phyloP scores from a whole-genome alignment of 2,329 filamentous ascomycete species.

The Trichophyton schoenleinii region DNA sequence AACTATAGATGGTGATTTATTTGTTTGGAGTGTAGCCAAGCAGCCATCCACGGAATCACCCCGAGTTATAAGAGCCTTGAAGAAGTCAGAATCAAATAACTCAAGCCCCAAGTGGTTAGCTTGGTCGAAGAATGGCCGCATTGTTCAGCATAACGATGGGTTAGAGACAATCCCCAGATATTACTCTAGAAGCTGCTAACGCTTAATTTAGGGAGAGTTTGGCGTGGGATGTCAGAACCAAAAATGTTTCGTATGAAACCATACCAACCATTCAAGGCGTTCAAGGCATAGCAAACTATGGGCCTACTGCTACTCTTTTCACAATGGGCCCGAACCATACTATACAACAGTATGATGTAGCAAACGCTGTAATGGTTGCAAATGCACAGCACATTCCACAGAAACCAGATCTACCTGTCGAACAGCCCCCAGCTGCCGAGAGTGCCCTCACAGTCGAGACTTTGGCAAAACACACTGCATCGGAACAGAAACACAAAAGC shows the following conservation, averaged over 20 bases:
- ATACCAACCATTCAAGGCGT: conserved; percentile 77
- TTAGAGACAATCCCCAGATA: conserved; percentile 35
- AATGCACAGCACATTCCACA: conserved; percentile 78
- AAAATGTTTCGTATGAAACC: conserved; percentile 79
- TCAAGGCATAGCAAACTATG: conserved; percentile 73
- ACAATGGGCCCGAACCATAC: conserved; percentile 79
- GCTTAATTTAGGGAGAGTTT: conserved; percentile 57
- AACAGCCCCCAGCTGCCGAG: conserved; percentile 24
- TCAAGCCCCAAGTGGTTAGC: conserved; percentile 86
- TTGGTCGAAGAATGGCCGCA: conserved; percentile 96
- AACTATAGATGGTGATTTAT: conserved; percentile 77
- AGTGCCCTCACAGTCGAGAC: conserved; percentile 9
- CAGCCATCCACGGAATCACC: conserved; percentile 58
- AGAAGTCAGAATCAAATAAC: conserved; percentile 59
- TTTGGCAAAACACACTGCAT: conserved; percentile 18
- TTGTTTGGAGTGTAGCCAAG: conserved; percentile 95
- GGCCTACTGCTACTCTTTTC: conserved; percentile 81
- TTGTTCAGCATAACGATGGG: conserved; percentile 85
- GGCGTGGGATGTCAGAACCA: conserved; percentile 96
- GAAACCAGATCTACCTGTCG: conserved; percentile 65
- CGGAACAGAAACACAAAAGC: conserved; percentile 12
- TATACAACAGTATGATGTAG: conserved; percentile 90
- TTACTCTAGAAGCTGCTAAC: background rate
- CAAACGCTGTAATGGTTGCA: conserved; percentile 68
- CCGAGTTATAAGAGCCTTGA: conserved; percentile 78